phyloP scores from a whole-genome alignment of 2,329 filamentous ascomycete genomes.

The Juglanconis sp. region DNA sequence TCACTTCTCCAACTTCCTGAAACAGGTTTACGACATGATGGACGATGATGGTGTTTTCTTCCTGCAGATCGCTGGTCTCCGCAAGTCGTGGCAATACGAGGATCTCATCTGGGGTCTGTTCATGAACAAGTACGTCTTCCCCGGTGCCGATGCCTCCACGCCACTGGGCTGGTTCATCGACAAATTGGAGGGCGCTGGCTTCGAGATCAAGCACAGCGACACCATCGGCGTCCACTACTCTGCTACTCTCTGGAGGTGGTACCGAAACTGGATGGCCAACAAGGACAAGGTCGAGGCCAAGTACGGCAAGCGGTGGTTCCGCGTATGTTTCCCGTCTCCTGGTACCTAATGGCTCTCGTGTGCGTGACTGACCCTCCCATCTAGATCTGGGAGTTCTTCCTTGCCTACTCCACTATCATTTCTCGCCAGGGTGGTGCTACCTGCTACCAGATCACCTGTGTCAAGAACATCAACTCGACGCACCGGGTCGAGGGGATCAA shows the following conservation, averaged over 20 bases:
- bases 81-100: conserved; percentile 96
- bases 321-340: conserved; percentile 56
- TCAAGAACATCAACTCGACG: conserved; percentile 87
- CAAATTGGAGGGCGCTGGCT: conserved; percentile 80
- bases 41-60: conserved; percentile 96
- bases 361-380: neutral
- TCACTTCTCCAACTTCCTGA: conserved; percentile 76
- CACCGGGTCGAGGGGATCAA: conserved; percentile 75
- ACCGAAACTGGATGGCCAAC: conserved; percentile 97
- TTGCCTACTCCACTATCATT: conserved; percentile 79
- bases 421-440: conserved; percentile 81
- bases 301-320: conserved; percentile 94
- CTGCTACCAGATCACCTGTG: conserved; percentile 81
- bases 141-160: conserved; percentile 91
- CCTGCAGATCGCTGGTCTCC: conserved; percentile 90
- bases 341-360: too few species aligned
- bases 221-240: conserved; percentile 97
- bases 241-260: conserved; percentile 96
- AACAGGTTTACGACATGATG: conserved; percentile 90
- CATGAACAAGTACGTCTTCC: conserved; percentile 99
- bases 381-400: conserved; percentile 91
- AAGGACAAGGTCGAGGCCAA: conserved; percentile 88
- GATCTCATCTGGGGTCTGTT: conserved; percentile 97
- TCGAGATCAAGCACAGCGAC: conserved; percentile 88
- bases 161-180: conserved; percentile 85